Evolutionary conservation across 768 basidiomycete species (phyloP), one percentile per base, ranked within the genome.

Genomic region (Boletus bicolor): DNA sequence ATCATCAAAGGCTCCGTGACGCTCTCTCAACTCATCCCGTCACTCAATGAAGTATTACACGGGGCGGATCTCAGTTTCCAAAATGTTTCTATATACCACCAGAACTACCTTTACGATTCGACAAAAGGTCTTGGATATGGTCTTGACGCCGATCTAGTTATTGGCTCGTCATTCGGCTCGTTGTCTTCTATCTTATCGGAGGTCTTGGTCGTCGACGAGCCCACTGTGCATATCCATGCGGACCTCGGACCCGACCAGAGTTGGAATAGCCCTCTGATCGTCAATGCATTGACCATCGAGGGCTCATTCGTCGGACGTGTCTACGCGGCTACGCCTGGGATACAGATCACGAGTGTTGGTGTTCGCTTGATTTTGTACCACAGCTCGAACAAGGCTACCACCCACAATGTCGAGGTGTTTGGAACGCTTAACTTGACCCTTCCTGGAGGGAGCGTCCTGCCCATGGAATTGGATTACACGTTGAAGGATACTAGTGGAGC

Each of bases 101-200:
- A 55, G 39, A 55, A 55, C n/a, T 55, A 55, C 48, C 39, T 28
- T 21, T 55, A 30, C 35, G 48, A 55, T 37, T 32, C 54, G n/a
- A 44, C 47, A 9, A 49, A 44, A 42, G 15, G 19, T 32, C 34
- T 55, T 11, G 54, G 54, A 1, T 55, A 49, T 36, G 32, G 49
- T n/a, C 32, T 55, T 9, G 54, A 55, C 3, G 54, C 54, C n/a
- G 41, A 49, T 32, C 42, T 55, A 2, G 47, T 38, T 32, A 42
- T 55, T 15, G 47, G 39, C 21, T 39, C 47, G n/a, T 49, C 54
- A 4, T 15, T 48, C 2, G 48, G 54, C 1, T 49, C 54, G 5
- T 24, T 55, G 7, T 28, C 54, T 30, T 43, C 42, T 11, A 37
- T 44, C 24, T 12, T 54, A 19, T 43, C 39, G 3, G 32, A 48